These are phyloP conservation scores for Ceratopteris richardii DNA, from an alignment of 75 land plant species.

Conservation along the genomic window DNA sequence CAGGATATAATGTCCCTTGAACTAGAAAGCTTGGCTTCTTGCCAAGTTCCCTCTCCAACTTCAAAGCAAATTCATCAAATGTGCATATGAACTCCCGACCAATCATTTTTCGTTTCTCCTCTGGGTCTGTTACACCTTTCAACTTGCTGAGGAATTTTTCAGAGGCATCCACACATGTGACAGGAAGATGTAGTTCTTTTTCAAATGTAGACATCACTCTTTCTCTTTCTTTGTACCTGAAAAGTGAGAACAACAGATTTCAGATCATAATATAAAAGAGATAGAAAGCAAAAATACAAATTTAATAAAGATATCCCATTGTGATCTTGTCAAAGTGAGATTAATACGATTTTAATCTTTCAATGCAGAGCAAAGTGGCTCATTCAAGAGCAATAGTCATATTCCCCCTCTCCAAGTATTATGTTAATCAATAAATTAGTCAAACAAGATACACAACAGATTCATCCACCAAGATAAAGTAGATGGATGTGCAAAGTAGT, in stretches of 20 bases:
- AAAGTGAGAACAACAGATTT: neutral
- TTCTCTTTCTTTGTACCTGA: conserved; percentile 80
- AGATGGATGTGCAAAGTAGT: too few species aligned
- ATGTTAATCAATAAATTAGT: too few species aligned
- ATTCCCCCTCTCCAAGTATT: too few species aligned
- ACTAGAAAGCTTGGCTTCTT: conserved; percentile 66
- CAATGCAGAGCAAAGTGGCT: too few species aligned
- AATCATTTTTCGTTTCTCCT: conserved; percentile 80
- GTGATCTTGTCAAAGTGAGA: too few species aligned
- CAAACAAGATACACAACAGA: too few species aligned
- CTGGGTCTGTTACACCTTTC: conserved; percentile 86
- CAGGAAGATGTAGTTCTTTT: conserved; percentile 79
- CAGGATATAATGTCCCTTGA: conserved; percentile 95
- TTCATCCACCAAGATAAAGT: too few species aligned
- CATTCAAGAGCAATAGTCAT: too few species aligned
- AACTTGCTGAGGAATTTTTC: conserved; percentile 72
- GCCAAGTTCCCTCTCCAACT: conserved; percentile 57
- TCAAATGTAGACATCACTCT: conserved; percentile 82
- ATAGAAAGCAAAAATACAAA: too few species aligned
- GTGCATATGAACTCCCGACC: conserved; percentile 71
- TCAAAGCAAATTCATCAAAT: conserved; percentile 79
- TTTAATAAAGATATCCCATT: too few species aligned
- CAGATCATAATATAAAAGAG: neutral
- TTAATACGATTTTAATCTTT: too few species aligned
- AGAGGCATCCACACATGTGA: conserved; percentile 82